Evolutionary conservation across 805 yeast genomes (phyloP), one percentile per base, ranked within the genome.

Genomic region (Saturnispora quitensis): DNA sequence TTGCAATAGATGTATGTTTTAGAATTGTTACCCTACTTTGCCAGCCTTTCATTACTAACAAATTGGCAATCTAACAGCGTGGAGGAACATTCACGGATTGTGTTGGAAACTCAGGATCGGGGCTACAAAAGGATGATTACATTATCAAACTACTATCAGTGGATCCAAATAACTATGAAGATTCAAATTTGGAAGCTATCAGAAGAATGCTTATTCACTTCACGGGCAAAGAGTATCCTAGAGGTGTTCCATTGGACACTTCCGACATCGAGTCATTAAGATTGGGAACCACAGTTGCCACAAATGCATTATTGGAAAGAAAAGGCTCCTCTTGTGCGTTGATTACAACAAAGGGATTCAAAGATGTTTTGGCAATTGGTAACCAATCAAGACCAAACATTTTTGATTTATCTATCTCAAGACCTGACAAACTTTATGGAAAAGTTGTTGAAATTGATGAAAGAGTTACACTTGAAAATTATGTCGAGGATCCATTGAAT

Each of bases 201-300:
- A 75, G 97, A 56, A 69, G 95, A 45, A 75, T 87, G 0, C 67
- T 90, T 53, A 95, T 86, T 62, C 68, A 69, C 22, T 78, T 79
- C 54, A 76, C 80, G 1, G 76, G 77, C 1, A 65, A 62, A 6
- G 47, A 62, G 9, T 85, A 86, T 48, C 83, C 89, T 3, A 73
- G 86, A 48, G 78, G 78, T 8, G 65, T 66, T 36, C 81, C 78
- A 3, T 66, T 89, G 53, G 88, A 84, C 53, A 74, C 87, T 1
- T 73, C 81, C 3, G 67, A 68, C 3, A 85, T 89, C 38, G 81
- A 79, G 50, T 77, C 82, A 43, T 80, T 89, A 46, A 73, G 96
- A 51, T 83, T 90, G 86, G 97, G 97, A 3, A 89, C 97, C 4
- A 90, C 97, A 0, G 93, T 89, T 10, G 98, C 99, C 2, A 91